Base-by-base conservation (phyloP, 1,284 basidiomycete genomes). In the Leccinum ponderosum region DNA sequence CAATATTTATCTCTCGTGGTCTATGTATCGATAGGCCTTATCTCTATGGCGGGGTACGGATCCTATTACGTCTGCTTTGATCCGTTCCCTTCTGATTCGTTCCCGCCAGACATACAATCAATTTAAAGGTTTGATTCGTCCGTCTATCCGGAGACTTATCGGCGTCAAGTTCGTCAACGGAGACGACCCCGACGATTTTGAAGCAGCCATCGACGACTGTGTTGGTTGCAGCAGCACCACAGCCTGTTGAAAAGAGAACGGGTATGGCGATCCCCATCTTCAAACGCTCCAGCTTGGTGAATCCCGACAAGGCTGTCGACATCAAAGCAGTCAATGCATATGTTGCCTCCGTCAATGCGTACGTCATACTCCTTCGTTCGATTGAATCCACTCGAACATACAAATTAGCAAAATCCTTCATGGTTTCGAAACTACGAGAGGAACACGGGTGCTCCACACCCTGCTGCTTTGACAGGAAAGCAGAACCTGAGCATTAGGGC, bases 351-450 rank as follows among this genome's bases (percentile, higher is more conserved):
- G 63, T 42, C 6, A 48, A 56, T 35, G 64, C 61, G 63, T 72
- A 61, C 4, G 70, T 63, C 15, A 33, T 48, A 1, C 25, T 39
- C 17, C 31, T 22, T 11, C 6, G 9, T 12, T 4, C 0, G 11
- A 42, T 53, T 3, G 3, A 6, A 37, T 51, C 7, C 3, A n/a
- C 15, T 54, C 29, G 29, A 51, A 53, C 20, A 44, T 20, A 2
- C 1, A 2, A 31, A 27, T 27, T 47, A 73, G 71, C 20, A 70
- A 73, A 50, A 15, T 62, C 12, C 53, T 42, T n/a, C 65, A 53
- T 42, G 62, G 69, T 1, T 57, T 69, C 6, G 11, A 29, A 48
- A 55, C 2, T 71, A 55, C 12, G 53, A 69, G 51, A 61, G 39
- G 29, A 73, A 68, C 33, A 61, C 53, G 0, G 66, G 71, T 1